Evolutionary conservation across 148 eudicot species (phyloP).

Genomic region (Simmondsia chinensis): DNA sequence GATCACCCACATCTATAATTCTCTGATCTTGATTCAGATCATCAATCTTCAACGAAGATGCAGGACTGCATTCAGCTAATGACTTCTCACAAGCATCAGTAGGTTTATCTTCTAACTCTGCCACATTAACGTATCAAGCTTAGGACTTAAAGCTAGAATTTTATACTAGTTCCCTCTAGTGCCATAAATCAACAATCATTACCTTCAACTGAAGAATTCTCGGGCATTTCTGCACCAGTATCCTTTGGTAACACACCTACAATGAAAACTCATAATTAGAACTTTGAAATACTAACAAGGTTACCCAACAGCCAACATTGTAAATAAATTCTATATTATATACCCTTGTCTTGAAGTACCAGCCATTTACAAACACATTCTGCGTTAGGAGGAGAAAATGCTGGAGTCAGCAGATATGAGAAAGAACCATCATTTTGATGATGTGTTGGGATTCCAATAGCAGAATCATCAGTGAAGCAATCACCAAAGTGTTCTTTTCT

Average conservation of each 20-base stretch:
- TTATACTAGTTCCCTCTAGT: not conserved
- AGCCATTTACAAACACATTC: slow-evolving; percentile 64
- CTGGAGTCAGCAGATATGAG: slow-evolving; percentile 69
- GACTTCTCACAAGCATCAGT: slow-evolving; percentile 12
- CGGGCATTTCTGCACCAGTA: not conserved
- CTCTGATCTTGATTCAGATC: slow-evolving; percentile 16
- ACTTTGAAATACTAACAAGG: too few species aligned
- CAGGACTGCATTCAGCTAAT: slow-evolving; percentile 16
- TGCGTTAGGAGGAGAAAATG: slow-evolving; percentile 54
- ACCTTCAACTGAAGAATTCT: slow-evolving; percentile 18
- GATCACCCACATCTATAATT: slow-evolving; percentile 11
- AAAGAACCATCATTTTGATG: slow-evolving; percentile 58
- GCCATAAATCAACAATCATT: not conserved
- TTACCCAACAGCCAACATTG: too few species aligned
- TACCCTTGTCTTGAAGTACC: slow-evolving; percentile 34
- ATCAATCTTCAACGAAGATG: slow-evolving; percentile 10
- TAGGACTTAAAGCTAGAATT: too few species aligned
- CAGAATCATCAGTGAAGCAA: slow-evolving; percentile 15
- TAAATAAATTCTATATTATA: not conserved
- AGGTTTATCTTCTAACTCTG: slow-evolving; percentile 19
- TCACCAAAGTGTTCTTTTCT: slow-evolving; percentile 10
- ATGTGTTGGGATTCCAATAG: slow-evolving; percentile 46
- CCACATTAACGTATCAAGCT: slow-evolving; percentile 8
- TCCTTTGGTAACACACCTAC: slow-evolving; percentile 2
- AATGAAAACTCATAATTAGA: too few species aligned